Base-by-base conservation (phyloP, 768 basidiomycete genomes). In the Kwoniella sp. region DNA sequence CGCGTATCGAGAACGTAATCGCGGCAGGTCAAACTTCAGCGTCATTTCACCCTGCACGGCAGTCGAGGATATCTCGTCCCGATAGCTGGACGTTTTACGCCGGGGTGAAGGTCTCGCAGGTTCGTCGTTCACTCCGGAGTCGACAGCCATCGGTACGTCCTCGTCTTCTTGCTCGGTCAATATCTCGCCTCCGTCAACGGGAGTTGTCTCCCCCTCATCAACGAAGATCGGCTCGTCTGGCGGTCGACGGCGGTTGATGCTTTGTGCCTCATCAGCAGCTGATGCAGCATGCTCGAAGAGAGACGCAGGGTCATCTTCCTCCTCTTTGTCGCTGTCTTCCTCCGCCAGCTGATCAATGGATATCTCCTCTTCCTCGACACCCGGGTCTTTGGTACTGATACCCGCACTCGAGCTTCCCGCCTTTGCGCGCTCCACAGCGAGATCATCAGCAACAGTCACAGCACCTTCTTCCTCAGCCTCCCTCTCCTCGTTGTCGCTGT, bases 1-100 rank as follows among this genome's bases (percentile, higher is more conserved):
- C n/a, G 51, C 53, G 45, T 71, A 72, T 29, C 75, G 70, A 34
- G 47, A 25, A 23, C 29, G 31, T 7, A 85, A 62, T 26, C 74
- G 78, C 17, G 70, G 56, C 2, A 85, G 47, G 60, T 83, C 79
- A 55, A 85, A 83, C 2, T 74, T 73, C 23, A 84, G 61, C 1
- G 78, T 76, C 12, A 82, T 47, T 54, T 72, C 69, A 38, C 75
- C 75, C 25, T 64, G 56, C 1, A 55, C n/a, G 20, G 37, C 52
- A 4, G 63, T 29, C 8, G 70, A 62, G 4, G 64, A 52, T 53
- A 74, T 76, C 54, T 76, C 75, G 55, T 68, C 66, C 22, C 75
- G 65, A 60, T 62, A 76, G 22, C 37, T 45, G 41, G 56, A 63
- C 2, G 60, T 48, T 20, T 50, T 47, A n/a, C 61, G 60, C 11